Conservation (phyloP, 495 filamentous ascomycete species). For the Aspergillus nanangensis region DNA sequence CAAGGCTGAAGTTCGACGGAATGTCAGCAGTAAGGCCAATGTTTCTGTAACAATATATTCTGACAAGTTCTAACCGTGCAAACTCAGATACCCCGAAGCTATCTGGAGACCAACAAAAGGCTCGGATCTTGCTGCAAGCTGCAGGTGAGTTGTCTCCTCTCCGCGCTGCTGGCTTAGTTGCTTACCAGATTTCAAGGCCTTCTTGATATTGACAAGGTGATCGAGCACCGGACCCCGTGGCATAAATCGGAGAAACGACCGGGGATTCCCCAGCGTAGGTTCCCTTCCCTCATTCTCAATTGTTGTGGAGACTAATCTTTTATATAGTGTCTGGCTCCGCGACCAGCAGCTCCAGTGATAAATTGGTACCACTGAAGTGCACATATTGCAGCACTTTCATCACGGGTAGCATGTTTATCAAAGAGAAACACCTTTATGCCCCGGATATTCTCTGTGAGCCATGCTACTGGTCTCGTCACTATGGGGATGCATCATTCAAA, state of each 20-base stretch:
- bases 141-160: constrained; percentile 12
- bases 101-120: constrained; percentile 5
- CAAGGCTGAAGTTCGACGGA: too few relatives aligned
- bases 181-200: background rate
- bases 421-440: background rate
- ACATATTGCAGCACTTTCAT: background rate
- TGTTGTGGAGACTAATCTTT: background rate
- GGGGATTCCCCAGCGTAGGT: constrained; percentile 5
- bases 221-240: background rate
- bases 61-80: background rate
- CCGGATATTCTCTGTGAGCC: background rate
- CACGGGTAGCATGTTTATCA: background rate
- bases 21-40: too few relatives aligned
- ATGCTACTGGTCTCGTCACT: background rate
- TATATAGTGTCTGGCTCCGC: too few relatives aligned
- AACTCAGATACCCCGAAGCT: constrained; percentile 3
- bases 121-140: constrained; percentile 19
- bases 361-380: background rate
- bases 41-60: background rate
- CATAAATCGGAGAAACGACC: background rate
- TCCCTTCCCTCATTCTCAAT: background rate
- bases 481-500: background rate
- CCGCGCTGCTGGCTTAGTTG: too few relatives aligned
- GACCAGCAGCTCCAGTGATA: background rate
- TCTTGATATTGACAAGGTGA: constrained; percentile 2